These are phyloP conservation scores for Glycine latifolia DNA, from an alignment of 306 rosid species.

Conservation along the genomic window DNA sequence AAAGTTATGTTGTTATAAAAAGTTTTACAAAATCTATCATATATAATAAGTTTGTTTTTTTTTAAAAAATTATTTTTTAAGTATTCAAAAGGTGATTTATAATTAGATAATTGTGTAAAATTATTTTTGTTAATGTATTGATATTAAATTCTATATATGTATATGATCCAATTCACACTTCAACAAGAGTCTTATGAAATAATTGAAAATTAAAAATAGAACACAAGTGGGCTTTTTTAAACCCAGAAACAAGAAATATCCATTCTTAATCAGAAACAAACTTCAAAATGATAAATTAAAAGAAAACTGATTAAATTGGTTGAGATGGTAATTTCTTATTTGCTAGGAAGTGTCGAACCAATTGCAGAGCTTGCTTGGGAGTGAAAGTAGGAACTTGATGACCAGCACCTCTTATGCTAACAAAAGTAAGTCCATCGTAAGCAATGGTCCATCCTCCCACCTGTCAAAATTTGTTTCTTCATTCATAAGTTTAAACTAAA, in stretches of 20 bases:
- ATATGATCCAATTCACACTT: too few relatives aligned
- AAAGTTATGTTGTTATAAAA: too few relatives aligned
- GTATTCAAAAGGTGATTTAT: too few relatives aligned
- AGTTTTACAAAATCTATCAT: too few relatives aligned
- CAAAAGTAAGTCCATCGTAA: constrained; percentile 54
- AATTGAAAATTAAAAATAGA: too few relatives aligned
- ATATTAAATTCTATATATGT: too few relatives aligned
- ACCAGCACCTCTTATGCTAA: constrained; percentile 67
- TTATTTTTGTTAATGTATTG: too few relatives aligned
- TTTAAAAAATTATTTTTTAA: too few relatives aligned
- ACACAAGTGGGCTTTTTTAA: too few relatives aligned
- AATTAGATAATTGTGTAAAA: too few relatives aligned
- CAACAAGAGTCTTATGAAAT: too few relatives aligned
- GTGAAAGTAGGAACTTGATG: constrained; percentile 64
- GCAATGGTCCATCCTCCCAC: constrained; percentile 59
- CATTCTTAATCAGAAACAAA: not conserved
- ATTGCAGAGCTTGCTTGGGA: constrained; percentile 61
- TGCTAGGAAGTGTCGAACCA: constrained; percentile 51
- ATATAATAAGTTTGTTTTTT: too few relatives aligned
- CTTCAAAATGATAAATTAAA: not conserved
- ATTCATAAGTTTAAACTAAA: not conserved
- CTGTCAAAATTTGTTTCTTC: constrained; percentile 13
- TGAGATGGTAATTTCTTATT: constrained; percentile 56
- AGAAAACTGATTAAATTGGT: constrained; percentile 30
- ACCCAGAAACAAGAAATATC: not conserved